These are phyloP conservation scores for Taphrina deformans DNA, from an alignment of 1,139 yeast genomes.

Conservation along the genomic window DNA sequence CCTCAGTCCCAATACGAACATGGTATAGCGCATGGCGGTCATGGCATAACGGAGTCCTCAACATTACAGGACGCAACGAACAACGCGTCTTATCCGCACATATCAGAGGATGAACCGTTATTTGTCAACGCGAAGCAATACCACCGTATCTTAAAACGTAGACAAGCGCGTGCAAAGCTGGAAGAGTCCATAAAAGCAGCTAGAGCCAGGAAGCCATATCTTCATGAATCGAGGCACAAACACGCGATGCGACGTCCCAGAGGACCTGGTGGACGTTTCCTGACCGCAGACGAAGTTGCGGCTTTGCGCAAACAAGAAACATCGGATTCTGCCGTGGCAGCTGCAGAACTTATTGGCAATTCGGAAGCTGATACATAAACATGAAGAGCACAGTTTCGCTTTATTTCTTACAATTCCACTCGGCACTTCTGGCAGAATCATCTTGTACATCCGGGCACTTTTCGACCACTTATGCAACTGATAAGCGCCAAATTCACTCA, in stretches of 20 bases:
- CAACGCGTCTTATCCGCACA: conserved; percentile 1
- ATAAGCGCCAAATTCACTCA: too few species aligned
- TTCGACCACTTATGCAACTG: too few species aligned
- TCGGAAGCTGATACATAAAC: neutral
- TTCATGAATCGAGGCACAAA: conserved; percentile 96
- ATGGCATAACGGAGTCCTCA: neutral
- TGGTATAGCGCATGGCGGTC: neutral
- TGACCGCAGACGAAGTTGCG: conserved; percentile 95
- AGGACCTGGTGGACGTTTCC: conserved; percentile 96
- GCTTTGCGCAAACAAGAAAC: conserved; percentile 56
- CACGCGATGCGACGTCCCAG: conserved; percentile 99
- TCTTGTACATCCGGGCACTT: too few species aligned
- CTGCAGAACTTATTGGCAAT: neutral
- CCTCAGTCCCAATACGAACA: conserved; percentile 6
- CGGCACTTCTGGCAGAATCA: too few species aligned
- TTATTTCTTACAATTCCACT: too few species aligned
- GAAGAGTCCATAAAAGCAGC: conserved; percentile 68
- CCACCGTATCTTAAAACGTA: conserved; percentile 86
- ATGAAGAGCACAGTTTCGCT: too few species aligned
- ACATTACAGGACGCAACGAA: neutral
- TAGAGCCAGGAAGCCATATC: conserved; percentile 79
- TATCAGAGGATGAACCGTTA: conserved; percentile 73
- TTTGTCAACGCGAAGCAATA: conserved; percentile 98
- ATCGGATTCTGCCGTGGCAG: neutral
- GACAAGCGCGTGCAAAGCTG: conserved; percentile 88